These are phyloP conservation scores for Calonectria montana DNA, from an alignment of 2,329 filamentous ascomycete genomes.

Conservation along the genomic window DNA sequence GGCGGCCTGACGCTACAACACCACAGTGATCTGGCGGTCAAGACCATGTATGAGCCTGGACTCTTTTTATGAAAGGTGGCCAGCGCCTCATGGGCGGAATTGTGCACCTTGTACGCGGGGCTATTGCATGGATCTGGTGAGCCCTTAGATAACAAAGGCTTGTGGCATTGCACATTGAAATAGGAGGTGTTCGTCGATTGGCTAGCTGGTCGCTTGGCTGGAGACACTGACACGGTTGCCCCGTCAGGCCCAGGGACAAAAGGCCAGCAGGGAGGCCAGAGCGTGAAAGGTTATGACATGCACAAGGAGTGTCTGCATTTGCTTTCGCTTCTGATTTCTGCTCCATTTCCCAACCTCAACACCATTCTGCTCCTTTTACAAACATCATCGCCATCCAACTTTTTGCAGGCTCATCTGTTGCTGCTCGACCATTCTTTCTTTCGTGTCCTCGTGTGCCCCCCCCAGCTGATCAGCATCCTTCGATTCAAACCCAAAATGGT, in stretches of 20 bases:
- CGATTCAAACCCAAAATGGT: conserved; percentile 48
- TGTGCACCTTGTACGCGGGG: conserved; percentile 23
- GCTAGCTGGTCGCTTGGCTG: conserved; percentile 28
- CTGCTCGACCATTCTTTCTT: neutral
- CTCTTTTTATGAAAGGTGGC: conserved; percentile 13
- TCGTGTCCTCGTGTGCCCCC: conserved; percentile 14
- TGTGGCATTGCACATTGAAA: conserved; percentile 24
- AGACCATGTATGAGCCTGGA: conserved; percentile 5
- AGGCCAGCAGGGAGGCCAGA: conserved; percentile 37
- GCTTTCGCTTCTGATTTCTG: conserved; percentile 32
- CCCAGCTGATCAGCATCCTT: conserved; percentile 32
- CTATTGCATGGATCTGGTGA: conserved; percentile 21
- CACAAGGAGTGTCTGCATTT: conserved; percentile 34
- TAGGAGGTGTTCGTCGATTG: conserved; percentile 36
- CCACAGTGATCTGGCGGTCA: conserved; percentile 18
- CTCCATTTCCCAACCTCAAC: conserved; percentile 36
- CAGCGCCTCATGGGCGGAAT: conserved; percentile 13
- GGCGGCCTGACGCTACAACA: conserved; percentile 20
- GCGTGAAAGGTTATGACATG: conserved; percentile 38
- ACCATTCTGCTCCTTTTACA: conserved; percentile 26
- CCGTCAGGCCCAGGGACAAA: conserved; percentile 46
- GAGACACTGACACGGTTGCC: conserved; percentile 41
- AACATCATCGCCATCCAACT: neutral
- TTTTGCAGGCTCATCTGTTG: conserved; percentile 4
- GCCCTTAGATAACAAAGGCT: conserved; percentile 26